Evolutionary conservation across 1,284 basidiomycete species (phyloP), one percentile per base, ranked within the genome.

Genomic region (Vanrija pseudolonga): DNA sequence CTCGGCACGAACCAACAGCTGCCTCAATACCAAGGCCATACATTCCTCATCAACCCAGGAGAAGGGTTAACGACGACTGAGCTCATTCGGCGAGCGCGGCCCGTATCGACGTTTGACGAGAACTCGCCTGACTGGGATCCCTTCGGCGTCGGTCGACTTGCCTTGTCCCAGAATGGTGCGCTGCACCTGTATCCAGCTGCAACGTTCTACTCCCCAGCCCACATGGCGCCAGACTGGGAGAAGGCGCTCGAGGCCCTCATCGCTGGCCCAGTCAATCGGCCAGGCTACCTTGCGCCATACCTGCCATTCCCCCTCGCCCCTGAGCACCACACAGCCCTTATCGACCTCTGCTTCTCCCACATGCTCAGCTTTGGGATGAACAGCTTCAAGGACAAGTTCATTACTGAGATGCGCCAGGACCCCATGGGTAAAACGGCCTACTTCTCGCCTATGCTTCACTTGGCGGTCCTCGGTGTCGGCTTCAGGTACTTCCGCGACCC

Each of bases 141-240:
- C 15, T 64, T 62, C 20, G 55, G 58, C 14, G 62, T 60, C 0
- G 62, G 62, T 0, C 50, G 60, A 5, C 46, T 61, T 22, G 57
- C 62, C 14, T 53, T 64, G 3, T 55, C 60, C 1, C 51, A 50
- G 9, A 60, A 57, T 2, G 62, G 62, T 23, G 60, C 58, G 37
- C 53, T 64, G 9, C 62, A 64, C 46, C 60, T 64, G 12, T 59
- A 47, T 28, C 60, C 62, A 2, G 56, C 57, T 3, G 60, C 62
- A 12, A 64, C 62, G n/a, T 64, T 64, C 51, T 64, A 64, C 45
- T 51, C 50, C 3, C 62, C 62, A 1, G 60, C 62, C 0, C 52
- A 61, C 45, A 50, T 60, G 6, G 56, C 49, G 18, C 55, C 62
- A 3, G 62, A 61, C 46, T 64, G 62, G 62, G 51, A 55, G 32